phyloP scores from a whole-genome alignment of 805 yeast genomes.

The Phaffomyces opuntiae region DNA sequence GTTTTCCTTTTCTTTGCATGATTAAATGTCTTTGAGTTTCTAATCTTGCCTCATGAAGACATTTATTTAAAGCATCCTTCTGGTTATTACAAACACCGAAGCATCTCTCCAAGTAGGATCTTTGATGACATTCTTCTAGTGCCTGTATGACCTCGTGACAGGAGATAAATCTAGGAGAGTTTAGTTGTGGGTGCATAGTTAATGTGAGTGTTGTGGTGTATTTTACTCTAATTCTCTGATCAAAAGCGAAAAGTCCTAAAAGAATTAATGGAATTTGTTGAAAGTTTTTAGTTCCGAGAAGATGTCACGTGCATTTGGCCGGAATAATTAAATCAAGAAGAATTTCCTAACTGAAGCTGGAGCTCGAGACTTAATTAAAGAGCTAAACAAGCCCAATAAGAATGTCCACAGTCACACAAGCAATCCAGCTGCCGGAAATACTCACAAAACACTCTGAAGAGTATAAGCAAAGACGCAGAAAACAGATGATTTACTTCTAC shows the following conservation, averaged over 20 bases:
- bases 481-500: slow-evolving; percentile 66
- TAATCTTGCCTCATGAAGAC: slow-evolving; percentile 73
- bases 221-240: background rate
- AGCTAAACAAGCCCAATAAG: background rate
- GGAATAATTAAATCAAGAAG: too few relatives aligned
- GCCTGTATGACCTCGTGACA: slow-evolving; percentile 83
- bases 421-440: slow-evolving; percentile 10
- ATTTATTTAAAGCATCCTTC: slow-evolving; percentile 69
- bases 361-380: too few relatives aligned
- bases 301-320: too few relatives aligned
- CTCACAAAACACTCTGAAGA: slow-evolving; percentile 11
- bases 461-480: slow-evolving; percentile 44
- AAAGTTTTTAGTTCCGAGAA: too few relatives aligned
- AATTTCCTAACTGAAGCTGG: too few relatives aligned
- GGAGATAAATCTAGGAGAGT: slow-evolving; percentile 41
- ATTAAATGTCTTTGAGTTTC: slow-evolving; percentile 50
- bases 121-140: slow-evolving; percentile 79
- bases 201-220: background rate
- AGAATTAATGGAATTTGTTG: too few relatives aligned
- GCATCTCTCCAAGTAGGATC: slow-evolving; percentile 58
- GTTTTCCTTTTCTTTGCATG: slow-evolving; percentile 46
- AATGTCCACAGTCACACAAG: slow-evolving; percentile 8
- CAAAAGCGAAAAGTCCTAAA: too few relatives aligned
- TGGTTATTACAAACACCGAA: slow-evolving; percentile 81
- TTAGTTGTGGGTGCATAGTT: slow-evolving; percentile 48